phyloP scores from a whole-genome alignment of 1,284 basidiomycete genomes.

The Pisolithus thermaeus region DNA sequence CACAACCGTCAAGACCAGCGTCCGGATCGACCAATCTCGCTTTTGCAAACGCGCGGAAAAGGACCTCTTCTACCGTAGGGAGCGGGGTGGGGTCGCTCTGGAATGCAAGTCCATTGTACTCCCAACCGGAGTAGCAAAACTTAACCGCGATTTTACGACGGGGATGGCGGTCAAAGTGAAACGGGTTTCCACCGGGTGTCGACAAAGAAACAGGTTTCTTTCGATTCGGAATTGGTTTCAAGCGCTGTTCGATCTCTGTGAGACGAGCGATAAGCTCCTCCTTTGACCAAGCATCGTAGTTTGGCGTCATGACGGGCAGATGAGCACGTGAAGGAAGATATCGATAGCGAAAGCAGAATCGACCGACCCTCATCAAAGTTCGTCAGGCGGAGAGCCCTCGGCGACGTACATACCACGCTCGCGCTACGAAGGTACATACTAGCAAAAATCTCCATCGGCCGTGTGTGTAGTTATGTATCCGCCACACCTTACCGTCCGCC shows the following conservation, averaged over 20 bases:
- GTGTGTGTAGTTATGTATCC: no score
- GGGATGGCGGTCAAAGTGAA: slow-evolving; percentile 66
- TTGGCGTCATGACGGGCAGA: slow-evolving; percentile 26
- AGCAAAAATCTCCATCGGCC: no score
- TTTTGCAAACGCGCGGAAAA: slow-evolving; percentile 79
- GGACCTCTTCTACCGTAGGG: slow-evolving; percentile 86
- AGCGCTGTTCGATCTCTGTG: slow-evolving; percentile 41
- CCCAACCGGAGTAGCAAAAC: slow-evolving; percentile 89
- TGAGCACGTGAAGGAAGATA: slow-evolving; percentile 23
- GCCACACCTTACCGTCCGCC: no score
- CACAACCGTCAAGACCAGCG: slow-evolving; percentile 78
- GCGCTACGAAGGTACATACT: no score
- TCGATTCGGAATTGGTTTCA: slow-evolving; percentile 6
- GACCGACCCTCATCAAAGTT: slow-evolving; percentile 19
- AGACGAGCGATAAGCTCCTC: slow-evolving; percentile 66
- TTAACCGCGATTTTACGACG: slow-evolving; percentile 88
- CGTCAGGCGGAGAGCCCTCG: no score
- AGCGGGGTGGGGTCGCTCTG: slow-evolving; percentile 65
- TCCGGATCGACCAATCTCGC: slow-evolving; percentile 70
- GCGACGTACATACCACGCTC: no score
- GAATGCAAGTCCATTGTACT: slow-evolving; percentile 86
- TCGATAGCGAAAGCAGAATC: slow-evolving; percentile 24
- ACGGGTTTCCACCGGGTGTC: slow-evolving; percentile 27
- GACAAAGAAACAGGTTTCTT: slow-evolving; percentile 8
- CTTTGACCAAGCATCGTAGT: slow-evolving; percentile 56